Conservation (phyloP, 495 filamentous ascomycete species). For the Xylaria longipes region DNA sequence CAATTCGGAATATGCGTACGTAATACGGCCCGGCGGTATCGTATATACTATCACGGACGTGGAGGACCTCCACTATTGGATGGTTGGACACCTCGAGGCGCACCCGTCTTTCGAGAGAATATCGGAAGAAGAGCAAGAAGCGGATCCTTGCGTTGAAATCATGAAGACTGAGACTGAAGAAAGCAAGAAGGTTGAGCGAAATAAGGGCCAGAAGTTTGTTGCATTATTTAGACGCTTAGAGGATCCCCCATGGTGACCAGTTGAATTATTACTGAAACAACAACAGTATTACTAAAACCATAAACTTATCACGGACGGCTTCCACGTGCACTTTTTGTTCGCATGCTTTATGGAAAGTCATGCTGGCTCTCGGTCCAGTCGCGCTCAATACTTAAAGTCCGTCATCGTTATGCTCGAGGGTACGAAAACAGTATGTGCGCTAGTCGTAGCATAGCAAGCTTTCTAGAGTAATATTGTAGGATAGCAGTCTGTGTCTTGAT, state of each 20-base stretch:
- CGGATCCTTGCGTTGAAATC: conserved; percentile 76
- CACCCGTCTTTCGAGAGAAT: conserved; percentile 73
- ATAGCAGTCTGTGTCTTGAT: not conserved
- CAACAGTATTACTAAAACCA: not conserved
- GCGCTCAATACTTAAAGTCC: no score
- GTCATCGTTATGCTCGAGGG: no score
- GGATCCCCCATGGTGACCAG: conserved; percentile 72
- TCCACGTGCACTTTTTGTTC: no score
- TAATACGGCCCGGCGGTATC: conserved; percentile 79
- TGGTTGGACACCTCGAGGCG: conserved; percentile 80
- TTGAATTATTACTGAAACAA: not conserved
- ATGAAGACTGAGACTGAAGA: conserved; percentile 94
- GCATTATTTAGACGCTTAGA: conserved; percentile 81
- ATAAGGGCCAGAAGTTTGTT: conserved; percentile 86
- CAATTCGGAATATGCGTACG: conserved; percentile 92
- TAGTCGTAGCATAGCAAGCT: not conserved
- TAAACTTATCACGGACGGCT: no score
- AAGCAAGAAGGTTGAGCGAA: conserved; percentile 94
- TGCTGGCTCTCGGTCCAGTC: no score
- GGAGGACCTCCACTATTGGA: conserved; percentile 91
- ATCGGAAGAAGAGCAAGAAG: conserved; percentile 67
- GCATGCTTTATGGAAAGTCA: no score
- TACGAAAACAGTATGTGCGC: no score
- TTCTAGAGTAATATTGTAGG: not conserved
- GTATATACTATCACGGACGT: conserved; percentile 98